These are phyloP conservation scores for Botrytis fragariae DNA, from an alignment of 2,329 filamentous ascomycete genomes.

Conservation along the genomic window DNA sequence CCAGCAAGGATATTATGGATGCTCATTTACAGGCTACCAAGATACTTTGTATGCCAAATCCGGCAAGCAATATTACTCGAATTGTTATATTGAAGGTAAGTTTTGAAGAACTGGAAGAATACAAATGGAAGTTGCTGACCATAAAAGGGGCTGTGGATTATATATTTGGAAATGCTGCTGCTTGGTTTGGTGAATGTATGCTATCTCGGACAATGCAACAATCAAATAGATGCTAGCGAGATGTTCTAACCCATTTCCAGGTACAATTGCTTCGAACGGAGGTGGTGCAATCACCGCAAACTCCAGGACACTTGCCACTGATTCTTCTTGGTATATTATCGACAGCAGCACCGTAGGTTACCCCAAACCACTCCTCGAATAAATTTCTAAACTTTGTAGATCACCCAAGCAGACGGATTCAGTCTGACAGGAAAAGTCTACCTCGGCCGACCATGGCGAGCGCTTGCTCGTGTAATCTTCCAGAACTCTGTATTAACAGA, in stretches of 20 bases:
- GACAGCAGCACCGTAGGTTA: conserved; percentile 4
- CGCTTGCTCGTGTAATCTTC: conserved; percentile 48
- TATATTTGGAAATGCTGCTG: conserved; percentile 12
- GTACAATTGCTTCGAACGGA: conserved; percentile 12
- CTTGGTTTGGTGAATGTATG: conserved; percentile 18
- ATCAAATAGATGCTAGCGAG: neutral
- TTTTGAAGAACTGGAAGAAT: neutral
- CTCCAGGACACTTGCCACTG: neutral
- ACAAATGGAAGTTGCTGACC: neutral
- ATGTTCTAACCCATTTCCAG: neutral
- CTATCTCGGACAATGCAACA: neutral
- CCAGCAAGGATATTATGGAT: conserved; percentile 53
- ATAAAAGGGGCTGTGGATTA: conserved; percentile 11
- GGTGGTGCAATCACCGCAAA: conserved; percentile 12
- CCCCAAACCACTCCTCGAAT: no score
- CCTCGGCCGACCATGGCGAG: conserved; percentile 52
- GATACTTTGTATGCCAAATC: conserved; percentile 50
- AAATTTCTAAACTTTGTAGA: neutral
- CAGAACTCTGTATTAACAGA: conserved; percentile 47
- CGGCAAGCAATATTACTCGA: conserved; percentile 54
- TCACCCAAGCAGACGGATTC: conserved; percentile 26
- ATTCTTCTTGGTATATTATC: conserved; percentile 8
- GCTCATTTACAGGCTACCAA: conserved; percentile 52
- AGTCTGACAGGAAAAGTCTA: conserved; percentile 43
- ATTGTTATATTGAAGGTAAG: conserved; percentile 52